These are phyloP conservation scores for Sclerospora graminicola DNA, from an alignment of 352 stramenopile species.

Conservation along the genomic window DNA sequence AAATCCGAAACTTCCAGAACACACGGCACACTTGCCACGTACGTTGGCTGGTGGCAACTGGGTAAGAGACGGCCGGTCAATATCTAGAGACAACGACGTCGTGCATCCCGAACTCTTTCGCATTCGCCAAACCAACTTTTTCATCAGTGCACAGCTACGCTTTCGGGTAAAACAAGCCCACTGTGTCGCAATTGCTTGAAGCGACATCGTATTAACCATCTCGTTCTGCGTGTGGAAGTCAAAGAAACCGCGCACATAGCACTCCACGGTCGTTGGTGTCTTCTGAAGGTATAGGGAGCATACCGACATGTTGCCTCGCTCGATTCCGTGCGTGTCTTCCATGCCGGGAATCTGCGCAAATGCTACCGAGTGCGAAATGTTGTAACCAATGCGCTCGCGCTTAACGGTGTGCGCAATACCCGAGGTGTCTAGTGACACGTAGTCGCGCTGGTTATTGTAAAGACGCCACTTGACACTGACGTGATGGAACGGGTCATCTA, in stretches of 20 bases:
- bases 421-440: slow-evolving; percentile 25
- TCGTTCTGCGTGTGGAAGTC: slow-evolving; percentile 26
- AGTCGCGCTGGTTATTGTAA: slow-evolving; percentile 22
- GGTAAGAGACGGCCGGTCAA: slow-evolving; percentile 18
- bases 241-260: slow-evolving; percentile 34
- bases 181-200: slow-evolving; percentile 21
- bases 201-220: slow-evolving; percentile 20
- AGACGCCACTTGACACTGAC: slow-evolving; percentile 31
- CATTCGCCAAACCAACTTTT: slow-evolving; percentile 26
- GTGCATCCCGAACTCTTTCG: slow-evolving; percentile 24
- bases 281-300: slow-evolving; percentile 32
- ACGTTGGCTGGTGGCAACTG: slow-evolving; percentile 21
- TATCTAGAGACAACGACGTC: background rate
- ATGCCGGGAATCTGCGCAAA: slow-evolving; percentile 26
- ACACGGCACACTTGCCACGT: slow-evolving; percentile 12
- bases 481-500: slow-evolving; percentile 40
- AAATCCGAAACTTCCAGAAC: slow-evolving; percentile 16
- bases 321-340: slow-evolving; percentile 14
- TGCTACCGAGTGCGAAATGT: slow-evolving; percentile 30
- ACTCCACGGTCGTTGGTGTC: slow-evolving; percentile 23
- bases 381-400: slow-evolving; percentile 30
- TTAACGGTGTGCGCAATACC: slow-evolving; percentile 15
- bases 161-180: slow-evolving; percentile 26
- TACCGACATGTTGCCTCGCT: slow-evolving; percentile 38
- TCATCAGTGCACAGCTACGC: slow-evolving; percentile 21